Evolutionary conservation across 768 basidiomycete genomes (phyloP).

Genomic region (Pleurotus djamor): DNA sequence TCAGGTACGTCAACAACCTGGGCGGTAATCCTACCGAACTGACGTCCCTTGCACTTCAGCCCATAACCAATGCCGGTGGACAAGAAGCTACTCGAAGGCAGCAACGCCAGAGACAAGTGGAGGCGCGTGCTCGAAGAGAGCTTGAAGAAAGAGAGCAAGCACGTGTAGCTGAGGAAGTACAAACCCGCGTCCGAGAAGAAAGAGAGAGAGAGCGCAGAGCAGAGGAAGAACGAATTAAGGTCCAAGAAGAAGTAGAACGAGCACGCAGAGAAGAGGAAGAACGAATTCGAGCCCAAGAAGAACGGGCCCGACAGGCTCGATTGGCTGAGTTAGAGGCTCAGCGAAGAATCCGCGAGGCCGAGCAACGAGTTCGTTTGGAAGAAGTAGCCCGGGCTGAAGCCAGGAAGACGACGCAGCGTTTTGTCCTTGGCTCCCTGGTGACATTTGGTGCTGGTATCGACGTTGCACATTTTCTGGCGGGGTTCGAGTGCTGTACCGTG

Average conservation of each 20-base stretch:
- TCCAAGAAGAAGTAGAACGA: not conserved
- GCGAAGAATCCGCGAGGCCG: conserved; percentile 15
- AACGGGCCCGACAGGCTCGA: conserved; percentile 5
- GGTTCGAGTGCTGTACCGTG: conserved; percentile 51
- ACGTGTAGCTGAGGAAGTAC: not conserved
- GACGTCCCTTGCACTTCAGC: too few relatives aligned
- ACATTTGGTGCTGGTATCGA: conserved; percentile 49
- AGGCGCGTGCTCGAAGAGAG: too few relatives aligned
- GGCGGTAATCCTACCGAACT: not conserved
- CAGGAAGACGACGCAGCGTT: conserved; percentile 32
- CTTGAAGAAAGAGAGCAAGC: too few relatives aligned
- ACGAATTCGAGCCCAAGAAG: not conserved
- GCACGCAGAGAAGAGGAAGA: not conserved
- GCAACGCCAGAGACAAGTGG: too few relatives aligned
- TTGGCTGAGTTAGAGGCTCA: conserved; percentile 15
- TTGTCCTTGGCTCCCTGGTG: conserved; percentile 48
- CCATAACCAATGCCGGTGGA: too few relatives aligned
- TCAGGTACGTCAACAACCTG: conserved; percentile 19
- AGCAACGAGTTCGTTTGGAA: conserved; percentile 14
- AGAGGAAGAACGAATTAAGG: not conserved
- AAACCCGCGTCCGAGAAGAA: not conserved
- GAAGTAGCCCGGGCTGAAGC: conserved; percentile 35
- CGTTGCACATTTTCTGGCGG: conserved; percentile 40
- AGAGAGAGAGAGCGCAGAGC: not conserved
- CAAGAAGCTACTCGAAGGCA: too few relatives aligned